Base-by-base conservation (phyloP, 1,139 yeast species). In the Blastobotrys ciferrii region DNA sequence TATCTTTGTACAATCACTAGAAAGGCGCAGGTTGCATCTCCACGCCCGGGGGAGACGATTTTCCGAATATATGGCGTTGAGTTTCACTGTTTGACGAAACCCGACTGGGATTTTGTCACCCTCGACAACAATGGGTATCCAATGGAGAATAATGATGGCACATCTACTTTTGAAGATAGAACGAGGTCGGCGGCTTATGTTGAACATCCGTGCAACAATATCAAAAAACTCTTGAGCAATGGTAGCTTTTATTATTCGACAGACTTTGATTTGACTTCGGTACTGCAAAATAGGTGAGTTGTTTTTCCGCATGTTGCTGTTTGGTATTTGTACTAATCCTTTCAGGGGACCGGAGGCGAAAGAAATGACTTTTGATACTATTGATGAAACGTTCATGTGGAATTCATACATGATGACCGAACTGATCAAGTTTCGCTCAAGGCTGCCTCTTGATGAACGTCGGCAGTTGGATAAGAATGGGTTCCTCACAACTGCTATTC, bases 211-310 rank as follows among this genome's bases (percentile, higher is more conserved):
- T 91, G 98, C 62, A 77, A 76, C 45, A 92, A 84, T 50, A 68
- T 92, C 54, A 78, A 82, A 57, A 89, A 88, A 64, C 71, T 94
- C 43, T 70, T 94, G 47, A 77, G 85, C 30, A 86, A 86, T 63
- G 98, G 98, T 3, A 86, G 95, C 1, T 94, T 92, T 64, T 92
- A 88, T 67, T 94, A 84, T 68, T 87, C 96, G 41, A 81, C 89
- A 14, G 94, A 89, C 66, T 92, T 89, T 67, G 98, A 94, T 67
- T 70, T 92, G 57, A 92, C 98, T 0, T 84, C 88, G 19, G 74
- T 84, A 12, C 68, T 92, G 53, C 98, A 92, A 66, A 76, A 79
- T 49, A 56, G 70, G 55, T 58, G 55, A 30, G 58, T 47, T 19
- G 11, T 28, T 28, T 28, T 28, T 7, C 12, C 12, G 7, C 12